Percentiles rank a stretch among this genome's conserved stretches.
phyloP scores from a whole-genome alignment of 78 protist genomes.

The Acrasis kona region DNA sequence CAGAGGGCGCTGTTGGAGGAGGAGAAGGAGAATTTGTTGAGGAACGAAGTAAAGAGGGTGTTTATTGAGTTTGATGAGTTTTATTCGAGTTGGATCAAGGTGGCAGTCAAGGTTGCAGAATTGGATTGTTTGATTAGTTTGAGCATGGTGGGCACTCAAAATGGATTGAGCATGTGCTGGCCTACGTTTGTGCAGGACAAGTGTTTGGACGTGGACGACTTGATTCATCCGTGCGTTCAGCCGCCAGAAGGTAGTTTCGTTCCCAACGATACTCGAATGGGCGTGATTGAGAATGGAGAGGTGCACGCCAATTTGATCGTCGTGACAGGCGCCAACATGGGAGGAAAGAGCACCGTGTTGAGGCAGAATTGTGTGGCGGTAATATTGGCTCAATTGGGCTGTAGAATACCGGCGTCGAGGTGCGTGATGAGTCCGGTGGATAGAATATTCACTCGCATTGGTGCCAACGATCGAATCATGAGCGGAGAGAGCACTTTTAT shows the following conservation, averaged over 20 bases:
- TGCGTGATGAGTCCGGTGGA: slow-evolving; percentile 78
- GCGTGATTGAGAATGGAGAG: slow-evolving; percentile 6
- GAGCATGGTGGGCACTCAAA: not conserved
- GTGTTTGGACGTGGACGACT: no score
- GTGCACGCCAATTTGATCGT: slow-evolving; percentile 1
- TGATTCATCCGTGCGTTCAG: no score
- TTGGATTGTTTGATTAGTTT: not conserved
- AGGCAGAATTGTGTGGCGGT: slow-evolving; percentile 65
- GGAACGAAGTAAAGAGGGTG: no score
- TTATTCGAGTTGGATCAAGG: not conserved
- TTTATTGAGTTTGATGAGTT: not conserved
- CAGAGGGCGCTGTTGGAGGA: not conserved
- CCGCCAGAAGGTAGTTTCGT: no score
- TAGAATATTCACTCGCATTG: slow-evolving; percentile 89
- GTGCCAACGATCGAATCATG: slow-evolving; percentile 73
- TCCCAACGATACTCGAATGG: no score
- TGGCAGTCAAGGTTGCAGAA: not conserved
- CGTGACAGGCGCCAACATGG: slow-evolving; percentile 44
- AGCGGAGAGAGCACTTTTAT: slow-evolving; percentile 91
- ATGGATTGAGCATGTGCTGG: no score
- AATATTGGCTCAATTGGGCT: slow-evolving; percentile 94
- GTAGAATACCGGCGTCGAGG: slow-evolving; percentile 78
- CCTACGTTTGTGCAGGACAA: no score
- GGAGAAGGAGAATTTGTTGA: no score
- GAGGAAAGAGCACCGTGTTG: slow-evolving; percentile 91